Conservation (phyloP, 352 stramenopile species). For the Pythium rhizo-oryzae region DNA sequence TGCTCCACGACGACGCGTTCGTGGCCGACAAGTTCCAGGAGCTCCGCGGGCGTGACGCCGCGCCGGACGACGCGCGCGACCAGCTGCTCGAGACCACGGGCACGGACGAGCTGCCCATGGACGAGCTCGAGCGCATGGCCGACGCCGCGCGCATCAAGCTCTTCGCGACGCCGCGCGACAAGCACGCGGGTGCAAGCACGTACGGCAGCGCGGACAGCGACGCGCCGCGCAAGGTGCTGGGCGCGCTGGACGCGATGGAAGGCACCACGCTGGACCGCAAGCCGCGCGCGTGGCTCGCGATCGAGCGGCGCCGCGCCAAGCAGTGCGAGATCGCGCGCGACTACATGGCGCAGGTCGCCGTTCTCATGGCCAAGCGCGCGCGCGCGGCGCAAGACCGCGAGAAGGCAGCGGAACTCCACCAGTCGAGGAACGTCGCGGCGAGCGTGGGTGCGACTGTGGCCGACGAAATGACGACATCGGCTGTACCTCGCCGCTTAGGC, state of each 20-base stretch:
- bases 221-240: conserved; percentile 1
- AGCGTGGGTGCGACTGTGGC: background rate
- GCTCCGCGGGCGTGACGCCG: conserved; percentile 13
- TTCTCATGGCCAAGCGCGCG: conserved; percentile 9
- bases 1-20: conserved; percentile 72
- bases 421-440: background rate
- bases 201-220: background rate
- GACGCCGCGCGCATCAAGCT: conserved; percentile 62
- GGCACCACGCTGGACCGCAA: conserved; percentile 17
- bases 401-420: background rate
- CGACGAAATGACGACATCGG: no score
- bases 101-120: conserved; percentile 51
- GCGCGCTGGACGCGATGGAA: conserved; percentile 20
- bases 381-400: background rate
- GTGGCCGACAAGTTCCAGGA: conserved; percentile 72
- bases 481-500: background rate
- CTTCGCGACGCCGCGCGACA: conserved; percentile 28
- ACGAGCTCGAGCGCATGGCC: conserved; percentile 61
- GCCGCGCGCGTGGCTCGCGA: conserved; percentile 9
- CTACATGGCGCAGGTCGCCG: conserved; percentile 15
- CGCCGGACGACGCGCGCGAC: conserved; percentile 24
- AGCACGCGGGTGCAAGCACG: background rate
- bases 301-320: conserved; percentile 18
- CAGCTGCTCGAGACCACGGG: conserved; percentile 44
- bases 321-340: conserved; percentile 31